phyloP scores from a whole-genome alignment of 768 basidiomycete species.

The Suillus brevipes region DNA sequence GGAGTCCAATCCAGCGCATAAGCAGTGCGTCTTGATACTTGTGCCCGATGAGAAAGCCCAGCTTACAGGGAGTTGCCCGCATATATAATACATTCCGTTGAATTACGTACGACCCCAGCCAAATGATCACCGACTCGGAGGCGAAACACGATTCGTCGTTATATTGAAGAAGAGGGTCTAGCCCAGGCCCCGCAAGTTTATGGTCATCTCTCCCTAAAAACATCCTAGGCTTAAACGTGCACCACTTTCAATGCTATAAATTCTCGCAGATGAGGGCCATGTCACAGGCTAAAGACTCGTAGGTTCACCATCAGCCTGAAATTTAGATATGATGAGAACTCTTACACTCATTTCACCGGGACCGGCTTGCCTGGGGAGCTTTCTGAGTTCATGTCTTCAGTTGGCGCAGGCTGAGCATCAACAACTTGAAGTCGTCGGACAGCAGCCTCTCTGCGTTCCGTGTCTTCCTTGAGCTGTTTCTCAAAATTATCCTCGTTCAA shows the following conservation, averaged over 20 bases:
- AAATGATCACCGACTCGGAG: not conserved
- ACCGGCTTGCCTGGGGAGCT: not conserved
- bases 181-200: not conserved
- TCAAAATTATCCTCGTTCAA: slow-evolving; percentile 11
- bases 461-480: not conserved
- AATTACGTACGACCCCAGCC: not conserved
- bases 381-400: slow-evolving; percentile 17
- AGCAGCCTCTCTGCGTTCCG: slow-evolving; percentile 9
- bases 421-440: slow-evolving; percentile 10
- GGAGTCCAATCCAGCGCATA: too few relatives aligned
- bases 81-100: not conserved
- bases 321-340: not conserved
- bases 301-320: not conserved
- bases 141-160: not conserved
- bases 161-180: not conserved
- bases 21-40: too few relatives aligned
- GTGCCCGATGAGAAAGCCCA: too few relatives aligned
- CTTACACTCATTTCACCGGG: not conserved
- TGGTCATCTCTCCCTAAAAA: not conserved
- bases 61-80: too few relatives aligned
- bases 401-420: slow-evolving; percentile 25
- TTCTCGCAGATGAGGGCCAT: not conserved
- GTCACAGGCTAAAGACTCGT: not conserved
- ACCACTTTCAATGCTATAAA: not conserved
- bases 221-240: not conserved